Evolutionary conservation across 2,329 filamentous ascomycete species (phyloP).

Genomic region (Lasiodiplodia sp.): DNA sequence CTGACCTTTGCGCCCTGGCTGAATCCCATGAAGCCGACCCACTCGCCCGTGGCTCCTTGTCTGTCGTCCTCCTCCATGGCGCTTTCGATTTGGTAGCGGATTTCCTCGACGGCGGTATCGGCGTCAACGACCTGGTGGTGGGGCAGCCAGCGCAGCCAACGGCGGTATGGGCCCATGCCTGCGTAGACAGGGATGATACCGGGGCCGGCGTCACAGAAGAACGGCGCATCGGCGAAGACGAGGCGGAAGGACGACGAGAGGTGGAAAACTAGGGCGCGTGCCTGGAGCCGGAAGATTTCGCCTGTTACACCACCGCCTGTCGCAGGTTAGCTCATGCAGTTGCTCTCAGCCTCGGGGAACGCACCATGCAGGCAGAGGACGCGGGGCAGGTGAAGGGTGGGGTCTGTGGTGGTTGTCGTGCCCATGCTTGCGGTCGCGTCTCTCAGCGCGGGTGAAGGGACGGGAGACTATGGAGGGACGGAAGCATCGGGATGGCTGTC

Average conservation of each 20-base stretch:
- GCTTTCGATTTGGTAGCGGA: slow-evolving; percentile 53
- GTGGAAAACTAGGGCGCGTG: slow-evolving; percentile 61
- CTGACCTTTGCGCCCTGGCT: slow-evolving; percentile 58
- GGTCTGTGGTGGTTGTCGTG: slow-evolving; percentile 37
- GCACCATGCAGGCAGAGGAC: slow-evolving; percentile 77
- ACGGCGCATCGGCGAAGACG: slow-evolving; percentile 75
- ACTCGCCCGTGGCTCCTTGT: slow-evolving; percentile 50
- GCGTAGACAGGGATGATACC: slow-evolving; percentile 71
- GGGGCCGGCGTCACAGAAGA: slow-evolving; percentile 66
- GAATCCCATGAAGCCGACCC: slow-evolving; percentile 60
- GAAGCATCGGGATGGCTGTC: not conserved
- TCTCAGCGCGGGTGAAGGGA: not conserved
- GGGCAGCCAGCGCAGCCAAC: slow-evolving; percentile 69
- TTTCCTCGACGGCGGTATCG: slow-evolving; percentile 55
- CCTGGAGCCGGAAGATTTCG: slow-evolving; percentile 72
- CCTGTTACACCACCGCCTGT: slow-evolving; percentile 73
- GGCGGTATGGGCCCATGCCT: slow-evolving; percentile 69
- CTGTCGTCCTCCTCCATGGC: slow-evolving; percentile 56
- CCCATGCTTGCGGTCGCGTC: slow-evolving; percentile 16
- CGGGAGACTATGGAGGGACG: not conserved
- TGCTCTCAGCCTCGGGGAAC: not conserved
- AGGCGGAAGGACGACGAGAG: slow-evolving; percentile 70
- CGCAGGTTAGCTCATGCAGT: not conserved
- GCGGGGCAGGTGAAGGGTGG: slow-evolving; percentile 61
- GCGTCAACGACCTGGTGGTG: slow-evolving; percentile 64